Percentiles rank a stretch among this genome's conserved stretches.
phyloP scores from a whole-genome alignment of 192 early-diverging fungal species.

The Entomortierella parvispora region DNA sequence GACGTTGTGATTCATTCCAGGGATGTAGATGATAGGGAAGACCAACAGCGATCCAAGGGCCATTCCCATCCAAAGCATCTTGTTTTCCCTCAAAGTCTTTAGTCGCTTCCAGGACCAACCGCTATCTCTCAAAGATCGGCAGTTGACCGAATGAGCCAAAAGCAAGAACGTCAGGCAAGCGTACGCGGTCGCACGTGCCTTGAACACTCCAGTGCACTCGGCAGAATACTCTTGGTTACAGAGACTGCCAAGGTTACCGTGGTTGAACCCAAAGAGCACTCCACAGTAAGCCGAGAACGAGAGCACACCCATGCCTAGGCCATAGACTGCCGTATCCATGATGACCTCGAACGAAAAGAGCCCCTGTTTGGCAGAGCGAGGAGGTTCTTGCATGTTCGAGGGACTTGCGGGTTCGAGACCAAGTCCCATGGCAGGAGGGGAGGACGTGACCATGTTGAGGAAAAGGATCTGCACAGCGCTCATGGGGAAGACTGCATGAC shows the following conservation, averaged over 20 bases:
- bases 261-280: constrained; percentile 72
- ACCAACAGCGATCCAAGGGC: constrained; percentile 59
- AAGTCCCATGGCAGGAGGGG: constrained; percentile 82
- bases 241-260: constrained; percentile 64
- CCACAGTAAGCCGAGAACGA: constrained; percentile 72
- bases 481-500: constrained; percentile 76
- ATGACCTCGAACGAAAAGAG: constrained; percentile 76
- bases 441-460: constrained; percentile 79
- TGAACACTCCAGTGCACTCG: constrained; percentile 70
- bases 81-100: constrained; percentile 30
- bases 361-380: constrained; percentile 66
- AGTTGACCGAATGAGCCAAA: constrained; percentile 82
- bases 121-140: constrained; percentile 70
- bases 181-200: constrained; percentile 80
- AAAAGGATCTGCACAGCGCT: constrained; percentile 82
- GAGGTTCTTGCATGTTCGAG: constrained; percentile 79
- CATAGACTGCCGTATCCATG: constrained; percentile 76
- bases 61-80: constrained; percentile 59
- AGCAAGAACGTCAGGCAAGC: constrained; percentile 75
- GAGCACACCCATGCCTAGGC: constrained; percentile 69
- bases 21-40: constrained; percentile 34
- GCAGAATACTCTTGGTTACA: constrained; percentile 57
- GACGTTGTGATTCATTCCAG: constrained; percentile 49
- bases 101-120: constrained; percentile 57
- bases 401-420: constrained; percentile 72